Evolutionary conservation across 2,329 filamentous ascomycete genomes (phyloP).

Genomic region (Fonsecaea multimorphosa): DNA sequence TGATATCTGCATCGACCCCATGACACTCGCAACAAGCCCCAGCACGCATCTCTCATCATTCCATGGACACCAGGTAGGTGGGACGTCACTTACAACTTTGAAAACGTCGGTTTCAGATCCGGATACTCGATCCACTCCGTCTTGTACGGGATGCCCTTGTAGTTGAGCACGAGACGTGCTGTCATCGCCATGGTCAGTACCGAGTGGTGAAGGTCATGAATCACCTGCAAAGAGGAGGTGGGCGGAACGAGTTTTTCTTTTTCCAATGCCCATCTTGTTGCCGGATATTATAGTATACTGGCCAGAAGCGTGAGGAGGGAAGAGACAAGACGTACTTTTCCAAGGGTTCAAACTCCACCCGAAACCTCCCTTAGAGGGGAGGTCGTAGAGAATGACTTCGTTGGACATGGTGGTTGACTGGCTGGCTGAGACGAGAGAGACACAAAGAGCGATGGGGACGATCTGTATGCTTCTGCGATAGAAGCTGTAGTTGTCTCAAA

Average conservation of each 20-base stretch:
- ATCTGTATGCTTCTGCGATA: no score
- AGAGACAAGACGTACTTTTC: slow-evolving; percentile 62
- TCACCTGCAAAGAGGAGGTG: no score
- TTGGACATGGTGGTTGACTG: slow-evolving; percentile 28
- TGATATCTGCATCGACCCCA: neutral
- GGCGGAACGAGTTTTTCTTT: no score
- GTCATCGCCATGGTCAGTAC: neutral
- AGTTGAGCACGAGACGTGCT: slow-evolving; percentile 72
- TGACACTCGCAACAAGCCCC: neutral
- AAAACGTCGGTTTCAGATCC: slow-evolving; percentile 63
- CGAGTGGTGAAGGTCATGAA: no score
- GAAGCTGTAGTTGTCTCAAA: no score
- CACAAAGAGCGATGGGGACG: no score
- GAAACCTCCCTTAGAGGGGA: slow-evolving; percentile 61
- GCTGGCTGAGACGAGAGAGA: no score
- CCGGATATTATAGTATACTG: no score
- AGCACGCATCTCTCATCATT: no score
- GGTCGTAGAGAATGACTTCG: slow-evolving; percentile 65
- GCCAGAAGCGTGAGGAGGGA: neutral
- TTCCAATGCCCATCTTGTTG: no score
- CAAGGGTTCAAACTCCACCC: slow-evolving; percentile 73
- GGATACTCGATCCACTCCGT: slow-evolving; percentile 75
- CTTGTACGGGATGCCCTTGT: slow-evolving; percentile 69
- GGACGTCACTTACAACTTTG: slow-evolving; percentile 49
- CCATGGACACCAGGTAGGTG: no score